Conservation (phyloP, 2,329 filamentous ascomycete genomes). For the Tolypocladium pustulatum region DNA sequence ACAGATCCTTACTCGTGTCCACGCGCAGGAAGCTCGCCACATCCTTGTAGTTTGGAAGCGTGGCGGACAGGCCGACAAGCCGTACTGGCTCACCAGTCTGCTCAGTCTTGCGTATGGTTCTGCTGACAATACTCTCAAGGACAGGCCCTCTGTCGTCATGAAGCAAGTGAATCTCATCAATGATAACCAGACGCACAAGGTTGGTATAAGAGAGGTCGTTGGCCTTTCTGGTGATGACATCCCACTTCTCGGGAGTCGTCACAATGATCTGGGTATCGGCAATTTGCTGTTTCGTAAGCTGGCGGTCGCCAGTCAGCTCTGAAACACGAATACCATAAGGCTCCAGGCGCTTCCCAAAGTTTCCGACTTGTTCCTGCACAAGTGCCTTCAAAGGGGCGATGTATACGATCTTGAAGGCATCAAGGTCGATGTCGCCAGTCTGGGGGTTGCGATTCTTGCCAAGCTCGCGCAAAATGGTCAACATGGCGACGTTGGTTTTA, state of each 20-base stretch:
- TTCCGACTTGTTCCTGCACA: slow-evolving; percentile 96
- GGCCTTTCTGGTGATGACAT: slow-evolving; percentile 96
- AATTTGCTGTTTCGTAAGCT: slow-evolving; percentile 97
- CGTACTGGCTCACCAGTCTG: slow-evolving; percentile 90
- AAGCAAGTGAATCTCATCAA: slow-evolving; percentile 95
- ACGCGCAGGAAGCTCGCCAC: slow-evolving; percentile 92
- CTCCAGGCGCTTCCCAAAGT: slow-evolving; percentile 85
- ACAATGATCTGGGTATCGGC: slow-evolving; percentile 96
- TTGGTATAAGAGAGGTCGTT: slow-evolving; percentile 96
- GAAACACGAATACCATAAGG: slow-evolving; percentile 85
- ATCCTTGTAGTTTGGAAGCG: slow-evolving; percentile 90
- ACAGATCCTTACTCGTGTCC: slow-evolving; percentile 73
- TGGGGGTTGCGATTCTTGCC: slow-evolving; percentile 84
- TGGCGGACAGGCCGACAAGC: slow-evolving; percentile 86
- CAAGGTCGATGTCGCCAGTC: slow-evolving; percentile 89
- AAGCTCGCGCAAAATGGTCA: slow-evolving; percentile 90
- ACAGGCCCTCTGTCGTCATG: slow-evolving; percentile 97
- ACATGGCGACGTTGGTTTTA: slow-evolving; percentile 98
- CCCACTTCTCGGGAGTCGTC: slow-evolving; percentile 97
- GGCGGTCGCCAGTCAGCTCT: slow-evolving; percentile 94
- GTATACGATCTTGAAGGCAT: slow-evolving; percentile 97
- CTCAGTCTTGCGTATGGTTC: slow-evolving; percentile 86
- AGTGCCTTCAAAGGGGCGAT: slow-evolving; percentile 93
- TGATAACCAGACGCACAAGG: slow-evolving; percentile 89
- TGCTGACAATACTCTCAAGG: slow-evolving; percentile 89